Conservation (phyloP, 805 yeast genomes). For the Metschnikowia lunata region DNA sequence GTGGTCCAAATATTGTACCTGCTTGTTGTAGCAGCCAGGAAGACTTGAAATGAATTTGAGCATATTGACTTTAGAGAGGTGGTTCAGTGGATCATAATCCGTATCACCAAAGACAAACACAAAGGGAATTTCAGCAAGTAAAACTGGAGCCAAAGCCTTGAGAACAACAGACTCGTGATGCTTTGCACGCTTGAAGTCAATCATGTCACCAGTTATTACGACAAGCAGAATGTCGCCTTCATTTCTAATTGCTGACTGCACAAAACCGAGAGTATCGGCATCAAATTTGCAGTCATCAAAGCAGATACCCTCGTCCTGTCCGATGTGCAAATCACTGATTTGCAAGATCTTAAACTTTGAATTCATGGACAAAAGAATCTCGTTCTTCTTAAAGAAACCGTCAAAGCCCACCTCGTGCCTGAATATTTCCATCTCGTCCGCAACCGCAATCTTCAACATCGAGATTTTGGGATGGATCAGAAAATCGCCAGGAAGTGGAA, state of each 20-base stretch:
- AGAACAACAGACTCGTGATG: constrained; percentile 29
- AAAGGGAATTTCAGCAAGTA: constrained; percentile 28
- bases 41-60: constrained; percentile 28
- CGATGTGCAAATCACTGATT: constrained; percentile 38
- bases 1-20: constrained; percentile 11
- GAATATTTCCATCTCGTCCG: constrained; percentile 13
- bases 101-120: constrained; percentile 39
- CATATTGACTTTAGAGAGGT: constrained; percentile 15
- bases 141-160: constrained; percentile 32
- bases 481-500: constrained; percentile 16
- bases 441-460: constrained; percentile 17
- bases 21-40: constrained; percentile 34
- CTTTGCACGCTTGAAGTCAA: constrained; percentile 24
- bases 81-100: constrained; percentile 17
- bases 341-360: constrained; percentile 33
- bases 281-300: constrained; percentile 25
- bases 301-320: constrained; percentile 25
- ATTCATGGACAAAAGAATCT: constrained; percentile 13
- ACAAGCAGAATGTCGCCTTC: constrained; percentile 33
- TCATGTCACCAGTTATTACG: constrained; percentile 39
- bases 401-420: constrained; percentile 14
- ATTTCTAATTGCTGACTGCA: constrained; percentile 20
- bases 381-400: constrained; percentile 13
- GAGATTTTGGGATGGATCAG: constrained; percentile 19
- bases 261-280: constrained; percentile 27